Evolutionary conservation across 2,329 filamentous ascomycete species (phyloP).

Genomic region (Epichloe baconii): DNA sequence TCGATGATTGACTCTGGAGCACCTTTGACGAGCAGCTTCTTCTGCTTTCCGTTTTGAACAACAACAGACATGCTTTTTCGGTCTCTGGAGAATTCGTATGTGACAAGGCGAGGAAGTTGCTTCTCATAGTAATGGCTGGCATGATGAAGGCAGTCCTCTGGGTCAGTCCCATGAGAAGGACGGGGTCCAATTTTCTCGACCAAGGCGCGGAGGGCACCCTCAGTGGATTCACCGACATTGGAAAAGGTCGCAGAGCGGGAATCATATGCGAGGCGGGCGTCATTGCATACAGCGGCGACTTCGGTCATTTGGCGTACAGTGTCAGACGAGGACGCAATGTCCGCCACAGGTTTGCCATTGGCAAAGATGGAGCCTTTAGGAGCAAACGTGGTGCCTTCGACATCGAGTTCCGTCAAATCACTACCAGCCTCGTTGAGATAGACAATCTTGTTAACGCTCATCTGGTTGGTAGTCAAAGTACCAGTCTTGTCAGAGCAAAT

Average conservation of each 20-base stretch:
- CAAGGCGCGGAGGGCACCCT: slow-evolving; percentile 80
- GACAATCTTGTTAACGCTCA: slow-evolving; percentile 92
- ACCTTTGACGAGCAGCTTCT: slow-evolving; percentile 89
- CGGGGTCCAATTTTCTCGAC: slow-evolving; percentile 90
- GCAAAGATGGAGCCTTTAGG: slow-evolving; percentile 63
- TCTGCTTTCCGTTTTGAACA: slow-evolving; percentile 53
- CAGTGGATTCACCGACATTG: slow-evolving; percentile 86
- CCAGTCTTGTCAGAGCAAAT: slow-evolving; percentile 99
- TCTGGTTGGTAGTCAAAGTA: slow-evolving; percentile 95
- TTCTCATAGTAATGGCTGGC: slow-evolving; percentile 78
- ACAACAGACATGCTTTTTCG: slow-evolving; percentile 99
- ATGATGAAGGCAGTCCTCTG: slow-evolving; percentile 60
- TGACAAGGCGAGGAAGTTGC: slow-evolving; percentile 61
- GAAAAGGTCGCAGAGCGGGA: slow-evolving; percentile 58
- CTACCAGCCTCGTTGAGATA: slow-evolving; percentile 63
- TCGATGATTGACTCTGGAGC: slow-evolving; percentile 91
- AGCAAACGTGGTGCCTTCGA: slow-evolving; percentile 86
- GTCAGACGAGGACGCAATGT: slow-evolving; percentile 56
- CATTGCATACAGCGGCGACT: slow-evolving; percentile 73
- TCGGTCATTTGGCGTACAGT: slow-evolving; percentile 70
- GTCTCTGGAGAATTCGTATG: slow-evolving; percentile 94
- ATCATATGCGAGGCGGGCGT: slow-evolving; percentile 73
- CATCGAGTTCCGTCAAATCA: slow-evolving; percentile 71
- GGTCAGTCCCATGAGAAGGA: slow-evolving; percentile 39
- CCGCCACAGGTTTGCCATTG: slow-evolving; percentile 53